These are phyloP conservation scores for Leccinum fibrillosum DNA, from an alignment of 768 basidiomycete species.

Conservation along the genomic window DNA sequence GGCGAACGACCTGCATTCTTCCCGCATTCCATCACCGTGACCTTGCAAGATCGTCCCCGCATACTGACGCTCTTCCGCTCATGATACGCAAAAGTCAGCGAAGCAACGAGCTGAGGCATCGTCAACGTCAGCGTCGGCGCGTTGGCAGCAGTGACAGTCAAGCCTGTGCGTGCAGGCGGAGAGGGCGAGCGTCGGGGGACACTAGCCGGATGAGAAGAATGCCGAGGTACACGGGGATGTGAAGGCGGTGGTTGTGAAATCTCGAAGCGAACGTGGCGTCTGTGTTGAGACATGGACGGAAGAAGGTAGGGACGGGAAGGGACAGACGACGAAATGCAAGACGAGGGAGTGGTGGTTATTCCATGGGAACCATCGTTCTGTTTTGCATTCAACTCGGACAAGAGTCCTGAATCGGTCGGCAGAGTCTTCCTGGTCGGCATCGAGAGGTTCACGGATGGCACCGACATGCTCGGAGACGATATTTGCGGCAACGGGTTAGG, in stretches of 20 bases:
- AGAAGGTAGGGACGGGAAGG: constrained; percentile 1
- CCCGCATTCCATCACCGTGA: not conserved
- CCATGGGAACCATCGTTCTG: not conserved
- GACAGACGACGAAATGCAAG: constrained; percentile 2
- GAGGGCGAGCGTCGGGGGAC: constrained; percentile 25
- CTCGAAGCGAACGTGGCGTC: constrained; percentile 26
- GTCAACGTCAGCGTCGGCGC: constrained; percentile 21
- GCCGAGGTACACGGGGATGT: not conserved
- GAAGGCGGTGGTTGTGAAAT: not conserved
- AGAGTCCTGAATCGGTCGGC: not conserved
- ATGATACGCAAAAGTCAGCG: constrained; percentile 25
- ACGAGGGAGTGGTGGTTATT: not conserved
- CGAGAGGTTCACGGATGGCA: constrained; percentile 18
- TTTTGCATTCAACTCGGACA: not conserved
- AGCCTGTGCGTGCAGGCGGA: constrained; percentile 17
- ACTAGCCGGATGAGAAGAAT: constrained; percentile 1
- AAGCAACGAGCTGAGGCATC: constrained; percentile 32
- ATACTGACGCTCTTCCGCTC: constrained; percentile 19
- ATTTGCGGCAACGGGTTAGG: constrained; percentile 21
- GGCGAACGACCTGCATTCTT: constrained; percentile 12
- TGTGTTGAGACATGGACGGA: constrained; percentile 6
- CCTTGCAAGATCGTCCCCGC: constrained; percentile 17
- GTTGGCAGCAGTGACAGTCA: not conserved
- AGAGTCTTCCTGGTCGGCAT: constrained; percentile 8
- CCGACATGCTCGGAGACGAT: constrained; percentile 23